Base-by-base conservation (phyloP, 169 alveolate genomes). In the Plasmodium coatneyi region DNA sequence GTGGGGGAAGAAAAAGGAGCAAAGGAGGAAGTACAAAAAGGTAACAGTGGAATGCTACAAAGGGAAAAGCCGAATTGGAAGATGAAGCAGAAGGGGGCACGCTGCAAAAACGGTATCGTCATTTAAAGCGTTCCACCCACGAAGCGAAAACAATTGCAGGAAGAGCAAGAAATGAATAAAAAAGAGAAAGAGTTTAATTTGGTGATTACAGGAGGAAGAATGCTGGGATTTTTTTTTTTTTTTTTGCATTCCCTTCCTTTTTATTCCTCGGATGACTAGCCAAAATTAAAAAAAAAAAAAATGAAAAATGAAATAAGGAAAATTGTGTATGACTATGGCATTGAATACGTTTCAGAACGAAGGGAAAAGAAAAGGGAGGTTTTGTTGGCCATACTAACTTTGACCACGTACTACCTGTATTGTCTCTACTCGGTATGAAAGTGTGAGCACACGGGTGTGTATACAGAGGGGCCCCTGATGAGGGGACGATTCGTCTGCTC, bases 251-350 rank as follows among this genome's bases (percentile, higher is more conserved):
- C 32, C 12, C 43, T 74, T 74, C 43, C 10, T 34, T 74, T 74
- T 32, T 74, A 74, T 74, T 22, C 30, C 22, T 16, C 12, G 36
- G 54, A 32, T 74, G 54, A 74, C 46, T 19, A 34, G 22, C 28
- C 12, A 34, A 74, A 74, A 16, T 74, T n/a, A 72, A 32, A 74
- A 72, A 74, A 9, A 83, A 83, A 83, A 83, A 83, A 83, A 66
- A 87, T 87, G 84, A 87, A 87, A 41, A 78, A 36, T 78, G 89
- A 78, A 87, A 78, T 87, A 87, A 87, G 93, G 87, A 87, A 79
- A 87, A 78, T 78, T 87, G 84, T 56, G 36, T 76, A 87, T 71
- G 54, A 39, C 43, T 87, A 78, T 56, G 93, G 93, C 25, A 79
- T 87, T 87, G 93, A 87, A 87, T 87, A 87, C 49, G 41, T 87